Conservation (phyloP, 1,139 yeast species). For the Candida sanyaensis region DNA sequence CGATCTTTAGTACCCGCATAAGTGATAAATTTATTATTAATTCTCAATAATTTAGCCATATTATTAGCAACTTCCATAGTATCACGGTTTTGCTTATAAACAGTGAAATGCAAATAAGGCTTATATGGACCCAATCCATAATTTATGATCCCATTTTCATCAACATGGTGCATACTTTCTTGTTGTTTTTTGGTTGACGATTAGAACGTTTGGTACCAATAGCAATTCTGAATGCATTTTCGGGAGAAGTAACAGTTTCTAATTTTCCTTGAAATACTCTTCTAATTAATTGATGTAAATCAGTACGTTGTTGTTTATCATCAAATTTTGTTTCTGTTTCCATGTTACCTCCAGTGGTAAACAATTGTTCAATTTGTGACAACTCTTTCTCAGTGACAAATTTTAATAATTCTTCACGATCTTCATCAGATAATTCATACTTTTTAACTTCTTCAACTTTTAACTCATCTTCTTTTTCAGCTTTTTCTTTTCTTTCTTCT, state of each 20-base stretch:
- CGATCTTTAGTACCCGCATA: slow-evolving; percentile 98
- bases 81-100: slow-evolving; percentile 93
- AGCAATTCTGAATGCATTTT: slow-evolving; percentile 64
- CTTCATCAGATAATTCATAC: slow-evolving; percentile 47
- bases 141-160: slow-evolving; percentile 46
- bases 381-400: slow-evolving; percentile 64
- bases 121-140: slow-evolving; percentile 71
- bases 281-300: slow-evolving; percentile 75
- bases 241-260: slow-evolving; percentile 76
- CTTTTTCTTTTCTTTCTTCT: slow-evolving; percentile 8
- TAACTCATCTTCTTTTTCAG: slow-evolving; percentile 17
- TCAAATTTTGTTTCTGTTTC: slow-evolving; percentile 59
- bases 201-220: slow-evolving; percentile 20
- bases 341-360: slow-evolving; percentile 58
- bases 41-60: slow-evolving; percentile 68
- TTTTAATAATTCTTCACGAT: slow-evolving; percentile 48
- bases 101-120: slow-evolving; percentile 71
- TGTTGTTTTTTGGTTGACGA: slow-evolving; percentile 34
- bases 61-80: slow-evolving; percentile 92
- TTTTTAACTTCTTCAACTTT: slow-evolving; percentile 19
- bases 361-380: slow-evolving; percentile 52
- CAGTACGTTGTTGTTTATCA: slow-evolving; percentile 73
- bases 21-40: slow-evolving; percentile 67
- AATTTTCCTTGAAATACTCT: slow-evolving; percentile 71
- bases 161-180: slow-evolving; percentile 52